Evolutionary conservation across 2,329 filamentous ascomycete species (phyloP).

Genomic region (Trichoderma brevicompactum): DNA sequence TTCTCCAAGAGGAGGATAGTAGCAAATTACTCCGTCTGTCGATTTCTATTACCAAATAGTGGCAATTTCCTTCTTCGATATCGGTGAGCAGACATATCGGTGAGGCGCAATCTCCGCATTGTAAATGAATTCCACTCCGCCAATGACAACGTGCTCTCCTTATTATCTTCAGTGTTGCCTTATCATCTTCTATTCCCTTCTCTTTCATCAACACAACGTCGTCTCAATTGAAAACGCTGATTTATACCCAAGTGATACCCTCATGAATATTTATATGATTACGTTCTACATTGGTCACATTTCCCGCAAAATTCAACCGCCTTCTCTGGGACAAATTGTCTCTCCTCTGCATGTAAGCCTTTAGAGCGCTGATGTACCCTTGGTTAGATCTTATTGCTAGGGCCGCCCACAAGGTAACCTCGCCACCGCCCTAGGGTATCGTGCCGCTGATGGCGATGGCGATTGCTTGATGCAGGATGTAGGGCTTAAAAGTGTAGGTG

Average conservation of each 20-base stretch:
- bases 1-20: background rate
- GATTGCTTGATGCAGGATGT: conserved; percentile 1
- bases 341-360: too few species aligned
- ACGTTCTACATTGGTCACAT: too few species aligned
- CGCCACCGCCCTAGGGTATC: background rate
- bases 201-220: background rate
- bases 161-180: background rate
- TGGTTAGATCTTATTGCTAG: background rate
- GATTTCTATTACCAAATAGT: background rate
- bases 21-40: background rate
- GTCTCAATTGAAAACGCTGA: too few species aligned
- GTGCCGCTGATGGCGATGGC: background rate
- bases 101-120: background rate
- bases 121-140: background rate
- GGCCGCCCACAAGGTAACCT: background rate
- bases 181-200: background rate
- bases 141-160: background rate
- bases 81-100: background rate
- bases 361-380: background rate
- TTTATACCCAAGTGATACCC: too few species aligned
- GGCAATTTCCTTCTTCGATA: background rate
- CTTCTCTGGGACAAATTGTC: background rate
- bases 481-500: background rate
- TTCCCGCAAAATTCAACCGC: too few species aligned
- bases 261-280: too few species aligned